Evolutionary conservation across 306 rosid species (phyloP).

Genomic region (Psophocarpus tetragonolobus): DNA sequence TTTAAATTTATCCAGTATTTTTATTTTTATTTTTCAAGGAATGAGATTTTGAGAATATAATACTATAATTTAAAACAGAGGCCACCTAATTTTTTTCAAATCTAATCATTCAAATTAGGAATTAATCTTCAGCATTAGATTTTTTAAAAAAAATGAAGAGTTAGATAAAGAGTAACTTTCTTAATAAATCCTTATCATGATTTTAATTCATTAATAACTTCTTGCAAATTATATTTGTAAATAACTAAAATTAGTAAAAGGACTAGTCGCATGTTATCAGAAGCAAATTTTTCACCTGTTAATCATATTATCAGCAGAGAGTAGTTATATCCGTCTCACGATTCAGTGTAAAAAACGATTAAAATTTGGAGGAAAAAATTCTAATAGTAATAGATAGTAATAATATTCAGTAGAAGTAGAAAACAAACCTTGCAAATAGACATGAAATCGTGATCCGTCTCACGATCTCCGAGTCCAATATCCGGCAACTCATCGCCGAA

Average conservation of each 20-base stretch:
- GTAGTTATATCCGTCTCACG: background rate
- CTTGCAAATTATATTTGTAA: background rate
- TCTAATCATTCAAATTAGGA: too few species aligned
- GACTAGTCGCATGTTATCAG: too few species aligned
- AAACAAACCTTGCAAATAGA: conserved; percentile 80
- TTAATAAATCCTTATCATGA: too few species aligned
- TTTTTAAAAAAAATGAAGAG: too few species aligned
- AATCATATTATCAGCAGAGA: background rate
- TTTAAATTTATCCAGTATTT: too few species aligned
- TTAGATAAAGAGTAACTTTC: too few species aligned
- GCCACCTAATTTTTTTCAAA: too few species aligned
- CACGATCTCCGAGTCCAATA: conserved; percentile 85
- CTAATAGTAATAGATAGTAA: background rate
- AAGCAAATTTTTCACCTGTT: background rate
- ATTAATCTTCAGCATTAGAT: too few species aligned
- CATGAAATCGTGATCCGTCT: conserved; percentile 91
- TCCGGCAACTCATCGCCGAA: conserved; percentile 77
- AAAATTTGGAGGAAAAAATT: background rate
- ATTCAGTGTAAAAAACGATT: background rate
- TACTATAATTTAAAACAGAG: too few species aligned
- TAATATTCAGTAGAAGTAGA: background rate
- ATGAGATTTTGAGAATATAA: too few species aligned
- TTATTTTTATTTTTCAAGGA: too few species aligned
- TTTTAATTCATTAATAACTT: background rate
- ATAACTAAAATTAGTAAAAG: too few species aligned